Evolutionary conservation across 164 flowering plant genomes (phyloP), one percentile per base, ranked within the genome.

Genomic region (Cinnamomum chago): DNA sequence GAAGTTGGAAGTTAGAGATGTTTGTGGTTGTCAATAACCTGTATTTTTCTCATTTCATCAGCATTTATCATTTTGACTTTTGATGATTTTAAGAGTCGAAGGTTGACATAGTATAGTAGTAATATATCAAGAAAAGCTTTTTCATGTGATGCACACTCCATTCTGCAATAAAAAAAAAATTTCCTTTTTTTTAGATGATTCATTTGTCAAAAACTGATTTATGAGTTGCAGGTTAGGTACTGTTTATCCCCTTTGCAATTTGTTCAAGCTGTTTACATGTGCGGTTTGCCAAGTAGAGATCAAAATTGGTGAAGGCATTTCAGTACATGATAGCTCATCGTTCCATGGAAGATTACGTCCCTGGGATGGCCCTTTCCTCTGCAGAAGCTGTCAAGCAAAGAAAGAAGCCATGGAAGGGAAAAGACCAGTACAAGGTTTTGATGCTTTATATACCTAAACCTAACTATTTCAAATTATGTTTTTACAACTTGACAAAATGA

Each of bases 321-420:
- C 99, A 14, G 85, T 96, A 80, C 95, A 92, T 73, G 88, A 85
- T 11, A 94, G 92, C 12, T 79, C 90, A 68, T 78, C 90, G 35
- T 80, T 78, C 77, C 69, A 80, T 5, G 85, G 85, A 58, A 96
- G 90, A 66, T 70, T 86, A 71, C 89, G 94, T 58, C 97, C 97
- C 3, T 96, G 99, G 99, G 95, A 94, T 80, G 99, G 99, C 64
- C 99, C 99, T 77, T 96, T 96, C 80, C 93, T 96, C 64, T 96
- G 99, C 76, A 33, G 67, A 75, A 88, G 90, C 80, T 96, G 99
- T 82, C 97, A 90, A 79, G 90, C 86, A 66, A 94, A 96, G 86
- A 96, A 87, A 84, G 98, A 96, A 74, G 98, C 98, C 75, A 96
- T 96, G 99, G 99, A 96, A 85, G 99, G 99, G 78, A 91, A 82